Base-by-base conservation (phyloP, 768 basidiomycete species). In the Sarcomyxa edulis region DNA sequence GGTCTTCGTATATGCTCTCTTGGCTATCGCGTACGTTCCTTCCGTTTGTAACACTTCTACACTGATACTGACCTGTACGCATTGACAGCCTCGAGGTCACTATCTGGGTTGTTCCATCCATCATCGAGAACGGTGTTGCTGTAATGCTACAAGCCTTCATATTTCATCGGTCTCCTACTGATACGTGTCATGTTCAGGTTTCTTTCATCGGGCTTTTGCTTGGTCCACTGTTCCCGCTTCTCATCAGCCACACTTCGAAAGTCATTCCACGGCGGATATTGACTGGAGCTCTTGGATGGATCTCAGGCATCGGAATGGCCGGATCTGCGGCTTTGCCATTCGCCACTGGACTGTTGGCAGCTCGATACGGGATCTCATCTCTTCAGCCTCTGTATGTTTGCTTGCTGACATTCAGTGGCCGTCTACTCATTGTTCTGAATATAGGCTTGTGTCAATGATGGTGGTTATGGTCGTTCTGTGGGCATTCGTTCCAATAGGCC, bases 141-240 rank as follows among this genome's bases (percentile, higher is more conserved):
- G 65, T 68, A 47, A 36, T 47, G 43, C 22, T 25, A 16, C 18
- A n/a, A n/a, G n/a, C n/a, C 15, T 46, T 25, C 6, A 37, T 41
- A 9, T n/a, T n/a, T n/a, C n/a, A n/a, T n/a, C n/a, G n/a, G 27
- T 26, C 18, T 23, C 31, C 15, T 20, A 35, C n/a, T n/a, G n/a
- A n/a, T n/a, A n/a, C n/a, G 14, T 15, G 15, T 28, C 14, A 32
- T 39, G 38, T 31, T 39, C 32, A 59, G 52, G 64, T 72, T 35
- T 59, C 71, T 3, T 48, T 75, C 37, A 58, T 75, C 19, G 78
- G 75, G 15, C 24, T 78, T 7, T 47, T 75, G 27, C 51, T 80
- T 22, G 77, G 76, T 4, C 76, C 75, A 12, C 68, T 78, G 60
- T 77, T 71, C 46, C 73, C 72, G 9, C 62, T 74, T 18, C 43